Evolutionary conservation across 805 yeast species (phyloP), one percentile per base, ranked within the genome.

Genomic region (Wickerhamomyces strasburgensis): DNA sequence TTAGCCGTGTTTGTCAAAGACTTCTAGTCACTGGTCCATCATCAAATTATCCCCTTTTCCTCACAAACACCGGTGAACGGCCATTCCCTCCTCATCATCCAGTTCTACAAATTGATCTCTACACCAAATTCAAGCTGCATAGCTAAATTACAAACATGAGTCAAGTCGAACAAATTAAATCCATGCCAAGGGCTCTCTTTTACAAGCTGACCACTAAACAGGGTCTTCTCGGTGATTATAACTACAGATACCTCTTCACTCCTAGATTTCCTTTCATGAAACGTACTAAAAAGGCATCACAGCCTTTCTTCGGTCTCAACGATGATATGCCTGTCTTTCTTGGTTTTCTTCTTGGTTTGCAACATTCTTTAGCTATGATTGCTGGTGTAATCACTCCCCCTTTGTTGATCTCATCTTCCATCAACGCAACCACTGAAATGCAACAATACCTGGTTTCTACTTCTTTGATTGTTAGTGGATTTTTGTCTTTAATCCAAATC

Each of bases 311-410:
- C 50, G 86, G 89, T 5, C 63, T 88, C 32, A 67, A 87, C 56
- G 78, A 80, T 31, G 84, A 79, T 5, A 80, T 88, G 77, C 97
- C 97, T 1, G 54, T 87, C 13, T 54, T 84, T 5, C 65, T 88
- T 41, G 95, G 94, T 1, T 61, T 83, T 37, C 42, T 87, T 9
- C 70, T 88, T 29, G 96, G 96, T 13, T 70, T 88, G 44, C 96
- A 88, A 62, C 97, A 88, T 56, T 69, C 94, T 1, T 61, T 88
- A 48, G 79, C 96, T 19, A 87, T 88, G 96, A 65, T 88, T 63
- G 96, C 96, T 8, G 96, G 96, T 53, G 75, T 88, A 35, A 81
- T 84, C 29, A 70, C 93, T 9, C 95, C 96, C 4, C 90, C 95
- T 3, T 61, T 88, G 37, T 65, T 88, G 42, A 83, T 86, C 29